A percentile compares a stretch with the other conserved stretches of the same genome.
Conservation (phyloP, 2,329 filamentous ascomycete species). For the Penicillium sp. region DNA sequence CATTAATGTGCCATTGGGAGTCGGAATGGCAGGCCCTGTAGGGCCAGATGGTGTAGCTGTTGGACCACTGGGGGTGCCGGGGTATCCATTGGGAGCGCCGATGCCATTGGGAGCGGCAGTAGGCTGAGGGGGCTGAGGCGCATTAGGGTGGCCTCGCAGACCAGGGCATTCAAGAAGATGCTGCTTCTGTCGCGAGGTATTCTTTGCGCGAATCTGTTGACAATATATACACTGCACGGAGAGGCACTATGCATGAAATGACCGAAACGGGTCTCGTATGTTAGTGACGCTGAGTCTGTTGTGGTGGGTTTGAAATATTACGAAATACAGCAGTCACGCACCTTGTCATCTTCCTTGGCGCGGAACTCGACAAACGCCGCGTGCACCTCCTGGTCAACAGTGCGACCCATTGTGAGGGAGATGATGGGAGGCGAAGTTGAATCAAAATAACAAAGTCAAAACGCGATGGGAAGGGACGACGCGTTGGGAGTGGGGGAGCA, state of each 20-base stretch:
- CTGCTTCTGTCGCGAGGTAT: conserved; percentile 50
- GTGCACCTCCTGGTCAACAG: conserved; percentile 50
- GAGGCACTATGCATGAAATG: conserved; percentile 39
- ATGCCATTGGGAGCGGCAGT: conserved; percentile 40
- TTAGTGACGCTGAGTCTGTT: conserved; percentile 33
- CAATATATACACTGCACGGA: conserved; percentile 52
- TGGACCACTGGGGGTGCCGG: conserved; percentile 39
- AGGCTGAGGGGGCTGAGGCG: conserved; percentile 40
- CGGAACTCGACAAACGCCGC: conserved; percentile 51
- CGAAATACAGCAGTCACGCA: conserved; percentile 40
- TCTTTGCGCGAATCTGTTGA: conserved; percentile 50
- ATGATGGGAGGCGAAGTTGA: conserved; percentile 2
- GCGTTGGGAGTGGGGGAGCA: conserved; percentile 8
- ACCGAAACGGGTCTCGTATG: conserved; percentile 25
- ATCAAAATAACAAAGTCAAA: not conserved
- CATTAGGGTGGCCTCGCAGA: conserved; percentile 43
- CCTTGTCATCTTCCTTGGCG: conserved; percentile 51
- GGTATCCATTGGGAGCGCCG: conserved; percentile 40
- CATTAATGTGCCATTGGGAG: conserved; percentile 42
- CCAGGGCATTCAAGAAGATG: conserved; percentile 49
- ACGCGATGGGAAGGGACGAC: conserved; percentile 9
- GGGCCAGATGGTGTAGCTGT: conserved; percentile 31
- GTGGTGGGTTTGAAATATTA: conserved; percentile 38
- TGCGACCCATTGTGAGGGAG: conserved; percentile 44
- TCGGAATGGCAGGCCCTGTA: conserved; percentile 36